phyloP scores from a whole-genome alignment of 2,329 filamentous ascomycete species.

The Erysiphe neolycopersici region DNA sequence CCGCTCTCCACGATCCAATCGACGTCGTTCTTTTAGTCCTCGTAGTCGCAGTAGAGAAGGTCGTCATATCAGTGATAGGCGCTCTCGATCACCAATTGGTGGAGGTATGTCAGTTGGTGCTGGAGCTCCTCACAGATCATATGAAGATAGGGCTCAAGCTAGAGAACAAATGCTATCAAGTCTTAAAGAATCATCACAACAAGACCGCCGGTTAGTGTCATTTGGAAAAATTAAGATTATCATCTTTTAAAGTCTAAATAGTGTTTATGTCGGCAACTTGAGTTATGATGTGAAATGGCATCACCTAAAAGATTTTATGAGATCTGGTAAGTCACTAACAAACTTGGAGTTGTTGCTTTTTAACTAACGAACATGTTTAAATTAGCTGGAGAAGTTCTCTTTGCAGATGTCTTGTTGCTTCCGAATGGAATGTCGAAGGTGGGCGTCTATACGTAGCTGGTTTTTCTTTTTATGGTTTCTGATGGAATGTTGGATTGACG shows the following conservation, averaged over 20 bases:
- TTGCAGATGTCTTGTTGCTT: slow-evolving; percentile 97
- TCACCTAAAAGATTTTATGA: slow-evolving; percentile 99
- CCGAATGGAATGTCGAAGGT: slow-evolving; percentile 99
- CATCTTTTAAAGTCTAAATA: not conserved
- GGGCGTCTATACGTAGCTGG: slow-evolving; percentile 78
- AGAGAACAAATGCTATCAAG: slow-evolving; percentile 94
- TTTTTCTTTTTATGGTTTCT: slow-evolving; percentile 34
- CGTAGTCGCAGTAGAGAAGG: slow-evolving; percentile 56
- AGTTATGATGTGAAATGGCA: slow-evolving; percentile 99
- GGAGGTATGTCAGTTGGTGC: slow-evolving; percentile 8
- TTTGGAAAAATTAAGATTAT: not conserved
- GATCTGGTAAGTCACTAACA: slow-evolving; percentile 50
- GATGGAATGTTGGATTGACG: slow-evolving; percentile 98
- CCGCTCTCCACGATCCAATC: slow-evolving; percentile 50
- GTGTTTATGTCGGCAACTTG: slow-evolving; percentile 92
- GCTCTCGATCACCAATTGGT: slow-evolving; percentile 57
- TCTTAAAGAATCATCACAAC: slow-evolving; percentile 81
- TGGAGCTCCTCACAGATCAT: slow-evolving; percentile 42
- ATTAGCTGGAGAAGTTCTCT: slow-evolving; percentile 93
- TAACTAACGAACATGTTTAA: slow-evolving; percentile 16
- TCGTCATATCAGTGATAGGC: slow-evolving; percentile 45
- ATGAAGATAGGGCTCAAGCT: slow-evolving; percentile 57
- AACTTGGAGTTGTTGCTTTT: slow-evolving; percentile 6
- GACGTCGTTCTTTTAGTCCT: slow-evolving; percentile 53
- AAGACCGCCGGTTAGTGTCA: slow-evolving; percentile 47